phyloP scores from a whole-genome alignment of 352 stramenopile genomes.

The Elongisporangium undulatum region DNA sequence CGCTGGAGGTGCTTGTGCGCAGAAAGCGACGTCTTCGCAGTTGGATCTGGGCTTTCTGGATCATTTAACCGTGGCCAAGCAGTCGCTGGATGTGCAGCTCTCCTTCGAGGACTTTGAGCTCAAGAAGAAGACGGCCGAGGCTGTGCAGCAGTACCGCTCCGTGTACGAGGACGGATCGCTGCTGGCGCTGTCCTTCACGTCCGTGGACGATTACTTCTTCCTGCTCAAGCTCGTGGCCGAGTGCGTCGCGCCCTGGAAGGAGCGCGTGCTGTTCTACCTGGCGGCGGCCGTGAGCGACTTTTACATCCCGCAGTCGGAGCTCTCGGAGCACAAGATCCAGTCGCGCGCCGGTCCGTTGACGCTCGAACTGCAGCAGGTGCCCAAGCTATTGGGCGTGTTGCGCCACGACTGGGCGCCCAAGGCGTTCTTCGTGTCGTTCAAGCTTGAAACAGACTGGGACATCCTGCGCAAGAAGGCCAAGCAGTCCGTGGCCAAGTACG shows the following conservation, averaged over 20 bases:
- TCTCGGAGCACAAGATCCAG: slow-evolving; percentile 98
- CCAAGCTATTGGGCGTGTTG: slow-evolving; percentile 95
- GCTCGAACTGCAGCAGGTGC: slow-evolving; percentile 91
- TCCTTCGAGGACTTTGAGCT: slow-evolving; percentile 22
- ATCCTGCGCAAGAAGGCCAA: slow-evolving; percentile 93
- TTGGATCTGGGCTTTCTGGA: slow-evolving; percentile 76
- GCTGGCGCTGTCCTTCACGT: slow-evolving; percentile 91
- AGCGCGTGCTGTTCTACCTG: slow-evolving; percentile 90
- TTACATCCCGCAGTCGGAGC: slow-evolving; percentile 90
- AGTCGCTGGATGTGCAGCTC: slow-evolving; percentile 24
- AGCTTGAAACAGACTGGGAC: slow-evolving; percentile 97
- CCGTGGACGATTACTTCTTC: slow-evolving; percentile 96
- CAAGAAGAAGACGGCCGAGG: slow-evolving; percentile 43
- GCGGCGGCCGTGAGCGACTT: slow-evolving; percentile 98
- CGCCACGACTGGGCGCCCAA: slow-evolving; percentile 90
- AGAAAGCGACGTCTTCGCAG: slow-evolving; percentile 38
- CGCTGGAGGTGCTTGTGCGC: not conserved
- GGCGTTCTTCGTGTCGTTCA: slow-evolving; percentile 97
- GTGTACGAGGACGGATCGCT: slow-evolving; percentile 44
- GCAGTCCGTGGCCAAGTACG: slow-evolving; percentile 92
- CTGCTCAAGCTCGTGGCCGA: slow-evolving; percentile 83
- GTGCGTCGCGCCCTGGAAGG: slow-evolving; percentile 47
- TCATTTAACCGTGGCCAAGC: slow-evolving; percentile 28
- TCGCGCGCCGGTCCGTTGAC: slow-evolving; percentile 64
- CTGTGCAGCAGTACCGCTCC: slow-evolving; percentile 44